Evolutionary conservation across 495 filamentous ascomycete species (phyloP).

Genomic region (Penicillium silybi): DNA sequence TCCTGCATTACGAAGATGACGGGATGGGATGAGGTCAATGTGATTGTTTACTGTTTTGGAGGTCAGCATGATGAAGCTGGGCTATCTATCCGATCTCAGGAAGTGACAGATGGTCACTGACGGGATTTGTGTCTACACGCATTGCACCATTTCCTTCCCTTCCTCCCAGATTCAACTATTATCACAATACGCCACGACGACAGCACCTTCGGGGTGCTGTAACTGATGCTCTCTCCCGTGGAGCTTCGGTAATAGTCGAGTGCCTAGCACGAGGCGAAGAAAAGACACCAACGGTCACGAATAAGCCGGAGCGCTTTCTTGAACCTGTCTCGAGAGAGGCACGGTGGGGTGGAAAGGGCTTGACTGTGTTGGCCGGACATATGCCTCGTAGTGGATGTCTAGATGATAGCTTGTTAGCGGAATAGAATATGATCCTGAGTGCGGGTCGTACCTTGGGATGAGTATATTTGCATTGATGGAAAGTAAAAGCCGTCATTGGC

Average conservation of each 20-base stretch:
- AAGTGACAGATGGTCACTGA: not conserved
- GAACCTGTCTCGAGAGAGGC: slow-evolving; percentile 70
- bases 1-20: not conserved
- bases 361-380: slow-evolving; percentile 80
- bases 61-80: slow-evolving; percentile 7
- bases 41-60: not conserved
- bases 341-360: slow-evolving; percentile 76
- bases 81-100: not conserved
- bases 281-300: slow-evolving; percentile 59
- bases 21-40: not conserved
- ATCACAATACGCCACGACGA: slow-evolving; percentile 48
- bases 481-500: not conserved
- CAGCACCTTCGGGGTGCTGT: slow-evolving; percentile 50
- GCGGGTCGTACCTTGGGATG: not conserved
- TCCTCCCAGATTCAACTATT: not conserved
- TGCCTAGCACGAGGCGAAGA: slow-evolving; percentile 54
- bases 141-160: not conserved
- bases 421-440: not conserved
- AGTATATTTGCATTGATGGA: not conserved
- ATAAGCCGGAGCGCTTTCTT: slow-evolving; percentile 95
- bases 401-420: not conserved
- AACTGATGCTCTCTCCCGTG: slow-evolving; percentile 49
- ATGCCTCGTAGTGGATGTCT: slow-evolving; percentile 4
- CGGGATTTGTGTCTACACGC: not conserved
- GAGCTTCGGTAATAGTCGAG: slow-evolving; percentile 51